These are phyloP conservation scores for Podospora pseudopauciseta DNA, from an alignment of 495 filamentous ascomycete genomes.

Conservation along the genomic window DNA sequence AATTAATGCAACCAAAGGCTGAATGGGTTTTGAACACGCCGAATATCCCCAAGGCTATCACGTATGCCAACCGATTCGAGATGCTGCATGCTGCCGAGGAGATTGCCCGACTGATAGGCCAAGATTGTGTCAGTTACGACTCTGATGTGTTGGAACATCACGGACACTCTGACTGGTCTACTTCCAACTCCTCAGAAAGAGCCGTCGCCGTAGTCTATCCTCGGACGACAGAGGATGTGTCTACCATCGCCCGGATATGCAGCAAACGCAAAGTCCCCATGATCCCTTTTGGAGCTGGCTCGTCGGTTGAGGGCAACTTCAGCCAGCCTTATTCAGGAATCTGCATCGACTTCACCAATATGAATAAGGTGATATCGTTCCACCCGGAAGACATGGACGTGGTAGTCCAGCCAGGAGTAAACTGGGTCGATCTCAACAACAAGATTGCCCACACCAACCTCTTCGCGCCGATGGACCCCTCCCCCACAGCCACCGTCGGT, in stretches of 20 bases:
- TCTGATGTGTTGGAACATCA: constrained; percentile 73
- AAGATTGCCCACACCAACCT: constrained; percentile 66
- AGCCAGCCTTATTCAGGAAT: constrained; percentile 76
- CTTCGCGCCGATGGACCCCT: constrained; percentile 83
- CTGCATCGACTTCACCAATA: constrained; percentile 75
- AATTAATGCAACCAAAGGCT: not conserved
- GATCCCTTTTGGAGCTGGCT: constrained; percentile 80
- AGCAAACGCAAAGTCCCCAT: constrained; percentile 75
- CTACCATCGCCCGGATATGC: constrained; percentile 71
- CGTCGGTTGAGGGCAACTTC: constrained; percentile 83
- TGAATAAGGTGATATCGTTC: constrained; percentile 73
- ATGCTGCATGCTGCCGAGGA: constrained; percentile 55
- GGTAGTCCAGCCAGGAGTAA: constrained; percentile 78
- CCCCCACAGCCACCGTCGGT: constrained; percentile 57
- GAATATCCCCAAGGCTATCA: not conserved
- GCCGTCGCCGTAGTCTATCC: constrained; percentile 74
- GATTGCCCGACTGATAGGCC: constrained; percentile 51
- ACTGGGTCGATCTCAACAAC: constrained; percentile 81
- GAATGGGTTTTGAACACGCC: not conserved
- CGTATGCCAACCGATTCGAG: constrained; percentile 22
- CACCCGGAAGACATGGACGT: constrained; percentile 86
- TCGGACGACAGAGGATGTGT: constrained; percentile 71
- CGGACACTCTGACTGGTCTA: constrained; percentile 86
- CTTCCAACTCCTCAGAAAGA: constrained; percentile 66
- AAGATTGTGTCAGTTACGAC: constrained; percentile 68